These are phyloP conservation scores for Dissoconium aciculare DNA, from an alignment of 2,329 filamentous ascomycete genomes.

Conservation along the genomic window DNA sequence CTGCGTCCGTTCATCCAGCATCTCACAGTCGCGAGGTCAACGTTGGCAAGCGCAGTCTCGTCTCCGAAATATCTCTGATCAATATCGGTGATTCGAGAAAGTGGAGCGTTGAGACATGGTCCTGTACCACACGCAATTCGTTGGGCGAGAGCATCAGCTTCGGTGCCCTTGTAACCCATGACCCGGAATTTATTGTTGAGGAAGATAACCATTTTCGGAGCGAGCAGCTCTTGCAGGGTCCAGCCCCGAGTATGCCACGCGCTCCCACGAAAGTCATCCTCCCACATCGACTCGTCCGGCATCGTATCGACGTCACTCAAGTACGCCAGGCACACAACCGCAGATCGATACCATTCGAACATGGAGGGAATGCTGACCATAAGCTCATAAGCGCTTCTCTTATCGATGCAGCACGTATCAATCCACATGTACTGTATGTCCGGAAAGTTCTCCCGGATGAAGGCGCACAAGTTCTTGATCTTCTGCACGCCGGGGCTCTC, in stretches of 20 bases:
- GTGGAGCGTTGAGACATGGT: conserved; percentile 6
- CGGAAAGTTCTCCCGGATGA: conserved; percentile 4
- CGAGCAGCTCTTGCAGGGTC: conserved; percentile 16
- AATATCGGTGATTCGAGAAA: conserved; percentile 7
- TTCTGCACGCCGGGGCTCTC: too few species aligned
- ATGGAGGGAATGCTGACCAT: conserved; percentile 12
- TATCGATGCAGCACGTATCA: conserved; percentile 16
- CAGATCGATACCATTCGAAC: conserved; percentile 12
- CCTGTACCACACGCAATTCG: too few species aligned
- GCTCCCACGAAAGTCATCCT: conserved; percentile 11
- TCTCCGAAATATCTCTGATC: conserved; percentile 6
- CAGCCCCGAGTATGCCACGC: too few species aligned
- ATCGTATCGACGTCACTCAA: conserved; percentile 8
- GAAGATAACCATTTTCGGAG: conserved; percentile 10
- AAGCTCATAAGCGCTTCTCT: conserved; percentile 10
- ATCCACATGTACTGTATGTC: conserved; percentile 12
- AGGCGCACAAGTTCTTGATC: too few species aligned
- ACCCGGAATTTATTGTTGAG: conserved; percentile 11
- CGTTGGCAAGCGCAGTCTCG: conserved; percentile 3
- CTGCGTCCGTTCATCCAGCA: conserved; percentile 10
- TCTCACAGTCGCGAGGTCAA: conserved; percentile 7
- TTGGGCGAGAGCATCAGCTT: conserved; percentile 1
- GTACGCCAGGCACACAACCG: conserved; percentile 12
- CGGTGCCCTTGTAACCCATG: conserved; percentile 12
- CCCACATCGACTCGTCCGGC: conserved; percentile 3